A percentile compares a stretch with the other conserved stretches of the same genome.
These are phyloP conservation scores for Micractinium sp. DNA, from an alignment of 139 green algal species.

Conservation along the genomic window DNA sequence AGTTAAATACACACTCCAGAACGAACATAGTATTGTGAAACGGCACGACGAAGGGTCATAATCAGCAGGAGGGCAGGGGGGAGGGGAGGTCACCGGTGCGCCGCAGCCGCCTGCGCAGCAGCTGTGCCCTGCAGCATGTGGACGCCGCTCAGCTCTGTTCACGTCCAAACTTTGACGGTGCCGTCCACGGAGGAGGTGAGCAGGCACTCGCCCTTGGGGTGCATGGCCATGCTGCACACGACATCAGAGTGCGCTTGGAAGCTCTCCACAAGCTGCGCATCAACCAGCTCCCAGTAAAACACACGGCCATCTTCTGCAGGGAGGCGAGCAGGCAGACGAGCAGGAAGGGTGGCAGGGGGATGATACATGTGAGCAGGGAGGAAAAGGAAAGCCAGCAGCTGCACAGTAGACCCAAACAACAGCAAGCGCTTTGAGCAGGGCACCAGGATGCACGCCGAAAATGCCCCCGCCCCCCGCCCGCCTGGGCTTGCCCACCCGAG, in stretches of 20 bases:
- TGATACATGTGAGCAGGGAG: background rate
- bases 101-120: no score
- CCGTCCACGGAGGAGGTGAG: slow-evolving; percentile 84
- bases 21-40: no score
- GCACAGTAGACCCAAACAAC: no score
- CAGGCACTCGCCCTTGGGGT: slow-evolving; percentile 72
- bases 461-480: no score
- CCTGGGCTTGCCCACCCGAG: slow-evolving; percentile 60
- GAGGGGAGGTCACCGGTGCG: background rate
- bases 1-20: no score
- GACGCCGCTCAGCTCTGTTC: no score
- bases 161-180: slow-evolving; percentile 78
- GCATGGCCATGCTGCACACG: slow-evolving; percentile 78
- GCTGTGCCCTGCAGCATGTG: no score
- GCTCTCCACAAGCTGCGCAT: slow-evolving; percentile 57
- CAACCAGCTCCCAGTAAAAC: slow-evolving; percentile 90
- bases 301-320: slow-evolving; percentile 70
- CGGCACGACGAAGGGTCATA: background rate
- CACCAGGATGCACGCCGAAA: background rate
- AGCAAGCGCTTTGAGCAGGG: no score
- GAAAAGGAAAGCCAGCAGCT: background rate
- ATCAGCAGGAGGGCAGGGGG: no score
- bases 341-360: background rate
- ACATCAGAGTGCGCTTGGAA: slow-evolving; percentile 76
- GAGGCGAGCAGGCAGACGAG: background rate